phyloP scores from a whole-genome alignment of 2,329 filamentous ascomycete genomes.

The Plectosphaerella plurivora region DNA sequence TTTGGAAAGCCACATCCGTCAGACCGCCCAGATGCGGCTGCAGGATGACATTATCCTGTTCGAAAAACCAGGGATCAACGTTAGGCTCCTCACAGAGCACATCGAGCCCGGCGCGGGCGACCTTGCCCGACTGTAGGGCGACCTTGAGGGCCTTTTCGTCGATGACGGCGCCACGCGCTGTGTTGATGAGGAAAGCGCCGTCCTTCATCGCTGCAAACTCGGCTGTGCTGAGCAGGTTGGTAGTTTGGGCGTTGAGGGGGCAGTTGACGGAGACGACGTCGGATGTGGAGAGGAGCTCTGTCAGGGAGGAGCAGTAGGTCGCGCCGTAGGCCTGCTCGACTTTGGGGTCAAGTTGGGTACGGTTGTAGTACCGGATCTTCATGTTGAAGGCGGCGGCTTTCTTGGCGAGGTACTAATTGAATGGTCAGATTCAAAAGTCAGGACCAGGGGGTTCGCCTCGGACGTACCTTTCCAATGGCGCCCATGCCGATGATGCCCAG shows the following conservation, averaged over 20 bases:
- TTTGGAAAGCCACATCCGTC: constrained; percentile 37
- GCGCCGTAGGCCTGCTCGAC: constrained; percentile 28
- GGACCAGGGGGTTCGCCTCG: constrained; percentile 10
- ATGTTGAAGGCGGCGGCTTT: constrained; percentile 37
- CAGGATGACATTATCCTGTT: constrained; percentile 33
- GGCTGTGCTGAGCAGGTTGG: constrained; percentile 27
- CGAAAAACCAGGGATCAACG: constrained; percentile 32
- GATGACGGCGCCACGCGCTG: constrained; percentile 43
- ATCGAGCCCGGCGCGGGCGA: constrained; percentile 43
- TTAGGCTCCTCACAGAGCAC: constrained; percentile 40
- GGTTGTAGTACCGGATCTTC: constrained; percentile 38
- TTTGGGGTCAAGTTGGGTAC: constrained; percentile 23
- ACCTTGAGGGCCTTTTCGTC: constrained; percentile 41
- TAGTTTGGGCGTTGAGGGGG: constrained; percentile 35
- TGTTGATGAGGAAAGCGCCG: constrained; percentile 44
- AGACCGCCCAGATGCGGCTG: constrained; percentile 40
- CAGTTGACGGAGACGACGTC: constrained; percentile 36
- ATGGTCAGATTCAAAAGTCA: not conserved
- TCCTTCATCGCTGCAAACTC: constrained; percentile 43
- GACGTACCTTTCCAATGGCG: constrained; percentile 31
- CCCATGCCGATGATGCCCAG: constrained; percentile 47
- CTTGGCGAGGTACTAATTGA: constrained; percentile 26
- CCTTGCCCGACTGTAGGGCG: constrained; percentile 40
- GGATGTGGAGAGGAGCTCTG: constrained; percentile 31
- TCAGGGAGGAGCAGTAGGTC: constrained; percentile 28